phyloP scores from a whole-genome alignment of 2,329 filamentous ascomycete genomes.

The Trichophyton mentagrophytes region DNA sequence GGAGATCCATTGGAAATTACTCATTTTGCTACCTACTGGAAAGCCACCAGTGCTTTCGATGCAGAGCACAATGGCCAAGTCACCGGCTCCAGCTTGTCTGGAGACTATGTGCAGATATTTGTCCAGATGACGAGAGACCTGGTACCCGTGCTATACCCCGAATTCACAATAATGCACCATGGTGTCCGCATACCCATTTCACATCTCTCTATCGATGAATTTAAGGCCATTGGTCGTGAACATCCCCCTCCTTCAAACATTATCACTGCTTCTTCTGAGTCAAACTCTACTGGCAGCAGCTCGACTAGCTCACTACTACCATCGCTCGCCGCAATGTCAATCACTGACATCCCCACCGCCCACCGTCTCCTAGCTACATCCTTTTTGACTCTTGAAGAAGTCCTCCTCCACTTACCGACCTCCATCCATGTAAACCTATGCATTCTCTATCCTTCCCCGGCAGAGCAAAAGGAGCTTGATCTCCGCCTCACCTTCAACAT shows the following conservation, averaged over 20 bases:
- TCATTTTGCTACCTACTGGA: conserved; percentile 98
- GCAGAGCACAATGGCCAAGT: conserved; percentile 75
- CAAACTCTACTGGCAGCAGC: background rate
- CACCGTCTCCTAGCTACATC: conserved; percentile 62
- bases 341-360: conserved; percentile 45
- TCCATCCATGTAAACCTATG: conserved; percentile 86
- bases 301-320: conserved; percentile 6
- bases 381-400: conserved; percentile 67
- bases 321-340: conserved; percentile 22
- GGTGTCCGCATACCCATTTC: conserved; percentile 72
- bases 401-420: conserved; percentile 59
- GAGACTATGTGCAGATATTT: conserved; percentile 86
- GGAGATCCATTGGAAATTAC: conserved; percentile 91
- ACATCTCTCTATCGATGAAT: conserved; percentile 55
- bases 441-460: conserved; percentile 66
- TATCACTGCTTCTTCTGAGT: background rate
- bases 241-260: conserved; percentile 15
- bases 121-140: conserved; percentile 85
- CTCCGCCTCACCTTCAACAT: conserved; percentile 68
- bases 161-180: conserved; percentile 64
- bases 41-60: conserved; percentile 87
- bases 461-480: conserved; percentile 57
- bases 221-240: conserved; percentile 34
- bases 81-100: conserved; percentile 86
- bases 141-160: conserved; percentile 74